Base-by-base conservation (phyloP, 2,329 filamentous ascomycete species). In the Ustulina deusta region DNA sequence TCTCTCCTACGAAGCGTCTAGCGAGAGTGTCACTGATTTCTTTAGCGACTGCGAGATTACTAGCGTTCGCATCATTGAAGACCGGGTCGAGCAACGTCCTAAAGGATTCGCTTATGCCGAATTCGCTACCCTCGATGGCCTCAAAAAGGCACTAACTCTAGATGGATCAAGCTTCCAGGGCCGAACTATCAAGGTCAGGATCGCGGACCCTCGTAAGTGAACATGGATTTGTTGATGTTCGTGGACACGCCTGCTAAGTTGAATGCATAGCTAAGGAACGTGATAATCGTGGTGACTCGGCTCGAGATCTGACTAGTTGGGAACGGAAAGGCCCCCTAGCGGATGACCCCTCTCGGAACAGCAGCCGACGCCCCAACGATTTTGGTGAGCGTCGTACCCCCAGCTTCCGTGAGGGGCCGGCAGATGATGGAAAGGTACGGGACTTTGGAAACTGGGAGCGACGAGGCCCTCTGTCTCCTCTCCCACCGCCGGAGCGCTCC, bases 61-160 rank as follows among this genome's bases (percentile, higher is more conserved):
- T 73, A 97, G 90, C 79, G 93, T 99, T 73, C 93, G 96, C 76
- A 94, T 99, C 76, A 97, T 99, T 71, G 95, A 97, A 84, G 97
- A 99, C 82, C 96, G 95, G 78, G 87, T 97, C 80, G 92, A 96
- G 78, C 90, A 91, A 81, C 94, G 94, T 78, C 96, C 96, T 72
- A 99, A 99, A 85, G 96, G 96, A 56, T 99, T 99, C 77, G 96
- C 95, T 69, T 99, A 99, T 80, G 95, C 97, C 72, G 96, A 99
- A 81, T 99, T 99, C 77, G 89, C 86, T 73, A 91, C 89, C 59
- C 83, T 96, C 51, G 95, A 98, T 57, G 95, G 95, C 67, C 85
- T 99, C 77, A 97, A 97, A 85, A 91, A 94, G 82, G 96, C 96
- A 64, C 87, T 99, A 71, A 89, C 90, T 66, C 87, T 96, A 71